Percentiles rank a stretch among this genome's conserved stretches.
These are phyloP conservation scores for Phytophthora idaei DNA, from an alignment of 352 stramenopile species.

Conservation along the genomic window DNA sequence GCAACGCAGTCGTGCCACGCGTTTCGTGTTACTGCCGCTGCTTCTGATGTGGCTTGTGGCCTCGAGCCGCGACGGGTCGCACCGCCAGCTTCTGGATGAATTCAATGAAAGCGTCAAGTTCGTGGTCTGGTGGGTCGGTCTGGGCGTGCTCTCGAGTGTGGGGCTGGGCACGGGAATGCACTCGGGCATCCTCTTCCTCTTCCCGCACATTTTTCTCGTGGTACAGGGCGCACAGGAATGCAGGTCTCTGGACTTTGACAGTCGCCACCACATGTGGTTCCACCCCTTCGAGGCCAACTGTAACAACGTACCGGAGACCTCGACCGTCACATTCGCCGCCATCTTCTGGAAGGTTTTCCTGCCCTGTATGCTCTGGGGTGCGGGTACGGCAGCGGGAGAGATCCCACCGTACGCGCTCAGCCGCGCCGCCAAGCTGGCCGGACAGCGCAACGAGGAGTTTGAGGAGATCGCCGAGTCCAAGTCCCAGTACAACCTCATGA, in stretches of 20 bases:
- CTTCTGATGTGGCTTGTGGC: slow-evolving; percentile 68
- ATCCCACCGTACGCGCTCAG: slow-evolving; percentile 95
- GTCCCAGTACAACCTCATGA: slow-evolving; percentile 89
- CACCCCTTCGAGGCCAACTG: slow-evolving; percentile 80
- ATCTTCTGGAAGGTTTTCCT: slow-evolving; percentile 93
- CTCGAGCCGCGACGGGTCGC: slow-evolving; percentile 69
- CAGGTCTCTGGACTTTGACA: slow-evolving; percentile 89
- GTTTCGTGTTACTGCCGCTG: slow-evolving; percentile 80
- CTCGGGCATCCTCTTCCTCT: slow-evolving; percentile 94
- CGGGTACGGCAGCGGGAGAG: slow-evolving; percentile 92
- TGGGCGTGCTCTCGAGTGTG: slow-evolving; percentile 94
- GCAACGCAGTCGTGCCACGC: slow-evolving; percentile 69
- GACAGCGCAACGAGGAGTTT: slow-evolving; percentile 90
- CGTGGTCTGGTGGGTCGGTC: slow-evolving; percentile 93
- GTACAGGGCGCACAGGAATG: slow-evolving; percentile 89
- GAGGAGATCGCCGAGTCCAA: slow-evolving; percentile 85
- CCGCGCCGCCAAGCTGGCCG: slow-evolving; percentile 80
- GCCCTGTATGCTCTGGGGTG: slow-evolving; percentile 92
- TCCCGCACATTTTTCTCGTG: slow-evolving; percentile 95
- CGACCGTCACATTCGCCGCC: slow-evolving; percentile 76
- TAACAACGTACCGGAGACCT: slow-evolving; percentile 40
- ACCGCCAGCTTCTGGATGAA: slow-evolving; percentile 80
- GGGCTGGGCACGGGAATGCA: slow-evolving; percentile 94
- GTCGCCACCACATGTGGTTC: slow-evolving; percentile 91
- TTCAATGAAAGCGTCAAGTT: slow-evolving; percentile 89